Evolutionary conservation across 768 basidiomycete genomes (phyloP), one percentile per base, ranked within the genome.

Genomic region (Lactarius quietus): DNA sequence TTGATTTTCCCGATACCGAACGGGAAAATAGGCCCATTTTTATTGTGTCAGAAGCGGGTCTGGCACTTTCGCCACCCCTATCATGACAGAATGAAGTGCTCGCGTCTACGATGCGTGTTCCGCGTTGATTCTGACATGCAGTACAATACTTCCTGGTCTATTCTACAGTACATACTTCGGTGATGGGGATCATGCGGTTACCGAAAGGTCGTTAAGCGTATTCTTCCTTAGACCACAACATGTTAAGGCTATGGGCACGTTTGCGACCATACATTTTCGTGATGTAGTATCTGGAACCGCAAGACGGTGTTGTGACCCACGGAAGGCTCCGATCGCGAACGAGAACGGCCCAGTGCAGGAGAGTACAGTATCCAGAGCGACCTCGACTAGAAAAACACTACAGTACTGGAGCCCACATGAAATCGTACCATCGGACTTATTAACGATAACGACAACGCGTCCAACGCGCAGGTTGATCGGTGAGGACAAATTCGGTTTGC

Each of bases 181-280:
- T 73, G 85, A 87, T 84, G 87, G 86, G 81, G 86, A 84, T 75
- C 88, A 87, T 70, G 83, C 79, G 38, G 73, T 88, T 53, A 87
- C 87, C 70, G 85, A 86, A 1, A 87, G 85, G 86, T 88, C 86
- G 86, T 81, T 86, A 53, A 78, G 88, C 9, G 80, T 90, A 26
- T 85, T 88, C 72, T 90, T 89, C 74, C 85, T 84, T n/a, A 87
- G 88, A 89, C 88, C 87, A 6, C 88, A 89, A 6, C 75, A 76
- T 29, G 90, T 90, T 74, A 89, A 83, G 88, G 86, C 88, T 85
- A 79, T 88, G 38, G 83, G 82, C 53, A 80, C 80, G 0, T 82
- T 82, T 51, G 74, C 78, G 29, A 84, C 84, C n/a, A 87, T 87
- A 12, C 73, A 88, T 18, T 75, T n/a, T 65, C 7, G 78, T 81